Base-by-base conservation (phyloP, 2,329 filamentous ascomycete genomes). In the Ophiostoma ulmi region DNA sequence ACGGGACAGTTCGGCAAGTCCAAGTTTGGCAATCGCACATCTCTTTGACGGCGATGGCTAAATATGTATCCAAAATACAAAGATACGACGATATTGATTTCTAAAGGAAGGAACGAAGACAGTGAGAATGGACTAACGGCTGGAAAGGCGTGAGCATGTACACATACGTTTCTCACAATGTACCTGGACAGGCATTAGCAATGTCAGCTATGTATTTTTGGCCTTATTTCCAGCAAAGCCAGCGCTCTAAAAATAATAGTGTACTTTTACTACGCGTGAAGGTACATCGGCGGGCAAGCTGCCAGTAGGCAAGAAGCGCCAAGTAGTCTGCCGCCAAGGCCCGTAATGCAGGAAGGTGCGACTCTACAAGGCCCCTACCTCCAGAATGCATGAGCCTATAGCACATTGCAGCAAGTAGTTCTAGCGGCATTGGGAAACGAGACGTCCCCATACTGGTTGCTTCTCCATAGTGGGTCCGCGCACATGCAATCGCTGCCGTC, bases 1-100 rank as follows among this genome's bases (percentile, higher is more conserved):
- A 67, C 67, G 69, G 69, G 38, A 52, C 69, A 52, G 35, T 52
- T 70, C 69, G 71, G 71, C 71, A 70, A 22, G 69, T n/a, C 61
- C 69, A 11, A 69, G 63, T 64, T 63, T 58, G 69, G 67, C 61
- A 69, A 55, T 36, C 41, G 66, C 61, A 55, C n/a, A 65, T 64
- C 65, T 67, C 13, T 63, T 35, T 48, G 20, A 52, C 26, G 52
- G 39, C 55, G 52, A 52, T 38, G 35, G 52, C n/a, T 11, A 55
- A 4, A 5, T 48, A 17, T 17, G 44, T 48, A 48, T 48, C 44
- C 26, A 11, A 26, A 17, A 58, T 58, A 58, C 52, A 58, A 58
- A 58, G n/a, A 58, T 58, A 26, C 52, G 52, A 58, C 52, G 8
- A 26, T 58, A 58, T 3, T 26, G 26, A 14, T 55, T 22, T 8